Evolutionary conservation across 352 stramenopile species (phyloP).

Genomic region (Peronospora tabacina): DNA sequence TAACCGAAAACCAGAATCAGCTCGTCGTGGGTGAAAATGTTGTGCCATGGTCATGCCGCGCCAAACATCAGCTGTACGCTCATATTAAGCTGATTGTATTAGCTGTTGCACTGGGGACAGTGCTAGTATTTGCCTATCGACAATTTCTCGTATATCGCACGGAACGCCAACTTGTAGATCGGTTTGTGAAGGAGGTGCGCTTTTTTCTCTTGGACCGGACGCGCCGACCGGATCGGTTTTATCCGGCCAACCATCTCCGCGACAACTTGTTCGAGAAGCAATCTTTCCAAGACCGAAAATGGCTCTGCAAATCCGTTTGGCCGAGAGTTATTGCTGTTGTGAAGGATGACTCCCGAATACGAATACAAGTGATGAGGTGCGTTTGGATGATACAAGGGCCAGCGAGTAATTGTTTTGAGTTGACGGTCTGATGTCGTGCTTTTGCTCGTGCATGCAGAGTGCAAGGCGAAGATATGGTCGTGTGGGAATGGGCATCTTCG

Average conservation of each 20-base stretch:
- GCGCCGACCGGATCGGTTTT: conserved; percentile 31
- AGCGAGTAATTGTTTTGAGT: neutral
- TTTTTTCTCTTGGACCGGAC: conserved; percentile 49
- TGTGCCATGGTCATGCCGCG: conserved; percentile 46
- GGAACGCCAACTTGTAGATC: conserved; percentile 44
- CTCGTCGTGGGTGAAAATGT: conserved; percentile 40
- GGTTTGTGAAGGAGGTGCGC: conserved; percentile 62
- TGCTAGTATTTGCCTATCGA: conserved; percentile 29
- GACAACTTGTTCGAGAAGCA: conserved; percentile 56
- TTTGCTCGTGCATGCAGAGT: conserved; percentile 23
- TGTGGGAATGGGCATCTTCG: conserved; percentile 58
- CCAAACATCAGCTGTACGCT: conserved; percentile 40
- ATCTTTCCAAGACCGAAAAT: conserved; percentile 38
- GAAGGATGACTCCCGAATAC: conserved; percentile 49
- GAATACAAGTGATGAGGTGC: conserved; percentile 36
- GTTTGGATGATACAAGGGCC: conserved; percentile 6
- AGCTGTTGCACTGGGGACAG: conserved; percentile 25
- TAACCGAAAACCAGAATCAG: conserved; percentile 36
- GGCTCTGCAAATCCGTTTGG: conserved; percentile 50
- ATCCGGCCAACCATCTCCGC: conserved; percentile 47
- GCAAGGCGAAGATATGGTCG: conserved; percentile 35
- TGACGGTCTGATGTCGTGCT: conserved; percentile 4
- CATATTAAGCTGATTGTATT: conserved; percentile 35
- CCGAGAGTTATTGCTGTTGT: conserved; percentile 47
- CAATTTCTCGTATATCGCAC: conserved; percentile 36